Evolutionary conservation across 441 rosid species (phyloP).

Genomic region (Pelargonium myrrhifolium): DNA sequence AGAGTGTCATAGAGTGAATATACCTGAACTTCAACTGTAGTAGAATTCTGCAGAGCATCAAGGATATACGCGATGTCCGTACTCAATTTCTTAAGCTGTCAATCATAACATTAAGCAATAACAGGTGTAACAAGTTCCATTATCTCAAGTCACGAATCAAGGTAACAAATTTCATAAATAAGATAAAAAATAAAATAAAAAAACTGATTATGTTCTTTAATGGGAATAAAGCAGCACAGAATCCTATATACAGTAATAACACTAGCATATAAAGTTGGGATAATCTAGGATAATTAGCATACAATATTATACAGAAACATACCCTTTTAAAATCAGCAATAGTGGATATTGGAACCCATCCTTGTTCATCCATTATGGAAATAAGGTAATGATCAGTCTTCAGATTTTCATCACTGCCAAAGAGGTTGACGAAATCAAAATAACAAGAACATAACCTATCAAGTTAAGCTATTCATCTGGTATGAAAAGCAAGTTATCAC

Average conservation of each 20-base stretch:
- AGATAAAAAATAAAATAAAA: no score
- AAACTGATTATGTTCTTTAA: background rate
- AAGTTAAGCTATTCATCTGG: background rate
- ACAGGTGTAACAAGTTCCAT: background rate
- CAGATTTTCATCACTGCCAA: constrained; percentile 81
- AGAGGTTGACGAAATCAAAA: constrained; percentile 17
- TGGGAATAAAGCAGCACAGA: constrained; percentile 6
- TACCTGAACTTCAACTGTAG: constrained; percentile 76
- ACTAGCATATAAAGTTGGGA: background rate
- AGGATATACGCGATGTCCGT: constrained; percentile 60
- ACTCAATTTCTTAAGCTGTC: constrained; percentile 79
- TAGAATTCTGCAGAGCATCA: constrained; percentile 65
- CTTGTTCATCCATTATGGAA: constrained; percentile 81
- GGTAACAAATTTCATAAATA: background rate
- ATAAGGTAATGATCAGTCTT: constrained; percentile 53
- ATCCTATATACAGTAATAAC: background rate
- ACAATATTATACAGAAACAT: constrained; percentile 17
- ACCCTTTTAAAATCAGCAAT: constrained; percentile 92
- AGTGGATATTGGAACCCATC: constrained; percentile 70
- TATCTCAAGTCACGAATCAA: background rate
- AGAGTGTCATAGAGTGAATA: constrained; percentile 16
- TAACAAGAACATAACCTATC: background rate
- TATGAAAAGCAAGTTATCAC: background rate
- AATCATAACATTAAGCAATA: constrained; percentile 8
- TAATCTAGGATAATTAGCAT: constrained; percentile 11